phyloP scores from a whole-genome alignment of 768 basidiomycete genomes.

The Russula sp. region DNA sequence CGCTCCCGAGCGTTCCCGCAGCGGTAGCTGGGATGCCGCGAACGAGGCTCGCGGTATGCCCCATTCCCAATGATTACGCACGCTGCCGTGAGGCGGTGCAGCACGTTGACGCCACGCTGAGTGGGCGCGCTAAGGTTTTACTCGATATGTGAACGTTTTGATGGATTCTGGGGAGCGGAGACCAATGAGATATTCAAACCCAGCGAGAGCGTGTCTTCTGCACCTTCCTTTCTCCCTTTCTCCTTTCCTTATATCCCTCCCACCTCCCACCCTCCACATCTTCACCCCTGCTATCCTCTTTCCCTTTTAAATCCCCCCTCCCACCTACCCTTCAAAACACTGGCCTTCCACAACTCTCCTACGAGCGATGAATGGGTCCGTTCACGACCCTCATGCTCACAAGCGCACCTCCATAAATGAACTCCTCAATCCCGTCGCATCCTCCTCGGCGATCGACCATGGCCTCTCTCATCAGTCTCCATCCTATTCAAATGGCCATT shows the following conservation, averaged over 20 bases:
- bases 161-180: not conserved
- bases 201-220: slow-evolving; percentile 4
- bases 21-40: not conserved
- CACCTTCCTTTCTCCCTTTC: too few species aligned
- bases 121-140: slow-evolving; percentile 7
- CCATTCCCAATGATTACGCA: not conserved
- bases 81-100: slow-evolving; percentile 3
- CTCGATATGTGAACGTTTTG: not conserved
- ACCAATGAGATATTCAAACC: not conserved
- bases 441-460: slow-evolving; percentile 26
- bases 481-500: slow-evolving; percentile 8
- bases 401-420: slow-evolving; percentile 46
- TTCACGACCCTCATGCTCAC: slow-evolving; percentile 35
- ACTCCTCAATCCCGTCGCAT: slow-evolving; percentile 42
- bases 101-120: slow-evolving; percentile 17
- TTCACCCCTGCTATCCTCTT: not conserved
- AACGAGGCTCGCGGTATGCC: not conserved
- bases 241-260: not conserved
- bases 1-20: not conserved
- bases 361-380: slow-evolving; percentile 32
- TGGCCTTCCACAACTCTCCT: not conserved
- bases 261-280: not conserved
- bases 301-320: not conserved
- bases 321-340: not conserved
- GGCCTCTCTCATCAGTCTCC: slow-evolving; percentile 24